A percentile compares a stretch with the other conserved stretches of the same genome.
These are phyloP conservation scores for Pleurotus pulmonarius DNA, from an alignment of 768 basidiomycete genomes.

Conservation along the genomic window DNA sequence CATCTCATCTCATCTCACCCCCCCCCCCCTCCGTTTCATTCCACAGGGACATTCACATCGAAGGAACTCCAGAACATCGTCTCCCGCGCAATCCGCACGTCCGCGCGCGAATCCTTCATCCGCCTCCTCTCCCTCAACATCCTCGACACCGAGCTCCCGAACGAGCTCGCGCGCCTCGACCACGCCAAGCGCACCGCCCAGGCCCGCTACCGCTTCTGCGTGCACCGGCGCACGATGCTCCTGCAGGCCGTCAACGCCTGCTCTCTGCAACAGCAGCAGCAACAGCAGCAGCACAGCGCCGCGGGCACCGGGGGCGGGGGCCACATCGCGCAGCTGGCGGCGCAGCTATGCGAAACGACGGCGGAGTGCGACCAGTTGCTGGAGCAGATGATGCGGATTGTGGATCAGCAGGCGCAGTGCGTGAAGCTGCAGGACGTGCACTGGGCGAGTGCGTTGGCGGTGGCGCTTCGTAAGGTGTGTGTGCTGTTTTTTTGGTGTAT, in stretches of 20 bases:
- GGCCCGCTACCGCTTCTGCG: constrained; percentile 64
- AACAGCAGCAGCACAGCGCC: too few species aligned
- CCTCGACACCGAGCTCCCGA: constrained; percentile 54
- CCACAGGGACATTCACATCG: constrained; percentile 54
- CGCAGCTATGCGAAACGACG: constrained; percentile 58
- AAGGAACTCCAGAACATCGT: constrained; percentile 67
- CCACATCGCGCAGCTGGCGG: constrained; percentile 39
- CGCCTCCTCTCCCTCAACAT: constrained; percentile 63
- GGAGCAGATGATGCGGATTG: constrained; percentile 52
- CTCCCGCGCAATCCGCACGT: constrained; percentile 65
- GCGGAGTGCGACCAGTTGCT: constrained; percentile 55
- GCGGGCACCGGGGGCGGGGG: constrained; percentile 22
- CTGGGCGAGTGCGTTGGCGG: constrained; percentile 70
- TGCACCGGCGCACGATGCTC: constrained; percentile 64
- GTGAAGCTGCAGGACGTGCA: constrained; percentile 58
- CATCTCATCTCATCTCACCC: background rate
- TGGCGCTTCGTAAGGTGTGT: constrained; percentile 68
- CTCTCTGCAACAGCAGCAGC: constrained; percentile 17
- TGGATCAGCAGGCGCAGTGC: constrained; percentile 66
- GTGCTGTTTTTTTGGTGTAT: too few species aligned
- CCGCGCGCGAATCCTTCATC: constrained; percentile 66
- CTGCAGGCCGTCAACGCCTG: constrained; percentile 65
- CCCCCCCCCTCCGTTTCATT: background rate
- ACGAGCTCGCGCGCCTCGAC: constrained; percentile 57
- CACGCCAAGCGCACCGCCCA: constrained; percentile 50